Evolutionary conservation across 208 protist genomes (phyloP), one percentile per base, ranked within the genome.

Genomic region (Trypanosoma avium): DNA sequence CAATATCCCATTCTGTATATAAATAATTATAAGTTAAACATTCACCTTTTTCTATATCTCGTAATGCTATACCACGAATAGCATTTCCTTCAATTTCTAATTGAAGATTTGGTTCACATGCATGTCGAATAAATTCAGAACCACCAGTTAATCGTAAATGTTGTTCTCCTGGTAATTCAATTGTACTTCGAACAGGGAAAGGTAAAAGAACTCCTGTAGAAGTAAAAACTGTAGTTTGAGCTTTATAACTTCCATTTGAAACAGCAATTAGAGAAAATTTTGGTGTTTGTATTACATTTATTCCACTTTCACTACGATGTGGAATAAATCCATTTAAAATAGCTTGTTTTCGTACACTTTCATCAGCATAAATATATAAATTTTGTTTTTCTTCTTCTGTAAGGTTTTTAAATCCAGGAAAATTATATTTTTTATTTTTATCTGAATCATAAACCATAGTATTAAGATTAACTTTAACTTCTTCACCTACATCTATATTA

Each of bases 11-110:
- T 71, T 95, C 86, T 26, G 86, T 93, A 60, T 78, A 89, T 32
- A 95, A 75, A 68, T 92, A 95, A 69, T 95, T 93, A 80, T 73
- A 93, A 32, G 87, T 90, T 30, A 95, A 70, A 56, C 66, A 64
- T 69, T 95, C 90, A 22, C 79, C 78, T 19, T 64, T 62, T 54
- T 86, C 81, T 52, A 95, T 95, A 47, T 67, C 55, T 27, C 90
- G 90, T 4, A 90, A 68, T 19, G 90, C 84, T 19, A 92, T 59
- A 58, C 80, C 90, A 65, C 78, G 81, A 45, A 93, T 79, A 35
- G 33, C 58, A n/a, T 76, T 69, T 29, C 75, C 84, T 17, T 77
- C 62, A 55, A 95, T 84, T 61, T 91, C 84, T 27, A 95, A 74
- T 4, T 70, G 70, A 48, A 93, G 52, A 63, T 93, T 95, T n/a